phyloP scores from a whole-genome alignment of 2,329 filamentous ascomycete species.

The Penicillium concentricum region DNA sequence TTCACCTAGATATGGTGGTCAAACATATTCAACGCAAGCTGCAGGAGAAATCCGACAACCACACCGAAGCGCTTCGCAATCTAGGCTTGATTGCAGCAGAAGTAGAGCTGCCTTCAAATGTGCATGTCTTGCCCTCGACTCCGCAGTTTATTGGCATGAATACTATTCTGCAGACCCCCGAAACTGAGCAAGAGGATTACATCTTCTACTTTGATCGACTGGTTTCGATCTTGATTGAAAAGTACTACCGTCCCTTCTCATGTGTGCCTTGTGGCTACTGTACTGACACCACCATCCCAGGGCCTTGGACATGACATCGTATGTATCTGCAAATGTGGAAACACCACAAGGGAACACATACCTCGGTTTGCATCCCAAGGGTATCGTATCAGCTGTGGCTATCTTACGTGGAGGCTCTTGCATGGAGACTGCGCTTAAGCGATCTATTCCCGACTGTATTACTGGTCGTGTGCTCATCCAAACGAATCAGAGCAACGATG shows the following conservation, averaged over 20 bases:
- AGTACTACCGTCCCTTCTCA: slow-evolving; percentile 30
- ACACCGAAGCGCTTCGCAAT: slow-evolving; percentile 74
- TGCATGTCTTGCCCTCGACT: slow-evolving; percentile 72
- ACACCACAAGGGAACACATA: slow-evolving; percentile 73
- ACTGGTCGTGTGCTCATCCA: slow-evolving; percentile 89
- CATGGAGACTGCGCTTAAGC: slow-evolving; percentile 81
- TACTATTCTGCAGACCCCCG: slow-evolving; percentile 80
- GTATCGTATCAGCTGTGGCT: slow-evolving; percentile 79
- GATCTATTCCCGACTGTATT: slow-evolving; percentile 88
- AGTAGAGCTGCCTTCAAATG: slow-evolving; percentile 70
- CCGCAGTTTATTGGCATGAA: slow-evolving; percentile 84
- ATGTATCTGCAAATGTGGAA: slow-evolving; percentile 60
- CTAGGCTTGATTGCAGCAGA: slow-evolving; percentile 72
- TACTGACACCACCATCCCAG: slow-evolving; percentile 41
- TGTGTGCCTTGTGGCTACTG: background rate
- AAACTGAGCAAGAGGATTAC: slow-evolving; percentile 81
- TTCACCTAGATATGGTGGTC: slow-evolving; percentile 73
- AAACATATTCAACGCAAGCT: slow-evolving; percentile 89
- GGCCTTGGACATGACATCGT: slow-evolving; percentile 74
- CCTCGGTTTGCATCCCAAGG: slow-evolving; percentile 66
- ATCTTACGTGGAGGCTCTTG: slow-evolving; percentile 85
- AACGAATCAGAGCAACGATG: slow-evolving; percentile 77
- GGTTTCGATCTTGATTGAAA: slow-evolving; percentile 78
- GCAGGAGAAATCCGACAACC: slow-evolving; percentile 77
- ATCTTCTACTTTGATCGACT: slow-evolving; percentile 96